Conservation (phyloP, 2,329 filamentous ascomycete genomes). For the Hymenoscyphus salicellus region DNA sequence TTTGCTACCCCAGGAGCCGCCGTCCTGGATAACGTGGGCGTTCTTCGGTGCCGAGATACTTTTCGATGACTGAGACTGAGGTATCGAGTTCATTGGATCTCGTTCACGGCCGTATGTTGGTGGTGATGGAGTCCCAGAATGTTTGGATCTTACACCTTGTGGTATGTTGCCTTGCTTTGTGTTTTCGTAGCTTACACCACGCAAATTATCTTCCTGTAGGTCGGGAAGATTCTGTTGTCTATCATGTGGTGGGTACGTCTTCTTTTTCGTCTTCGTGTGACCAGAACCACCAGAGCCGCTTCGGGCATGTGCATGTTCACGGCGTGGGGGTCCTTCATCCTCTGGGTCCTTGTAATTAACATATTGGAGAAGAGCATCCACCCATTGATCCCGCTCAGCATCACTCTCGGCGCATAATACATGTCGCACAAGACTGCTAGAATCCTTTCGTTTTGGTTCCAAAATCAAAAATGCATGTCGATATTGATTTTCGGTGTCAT, state of each 20-base stretch:
- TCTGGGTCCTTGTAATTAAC: conserved; percentile 70
- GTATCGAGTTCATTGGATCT: conserved; percentile 29
- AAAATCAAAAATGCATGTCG: conserved; percentile 92
- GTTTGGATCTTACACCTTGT: conserved; percentile 33
- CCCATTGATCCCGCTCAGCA: conserved; percentile 87
- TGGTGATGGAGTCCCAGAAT: conserved; percentile 33
- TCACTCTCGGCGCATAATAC: conserved; percentile 96
- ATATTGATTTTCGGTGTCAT: conserved; percentile 71
- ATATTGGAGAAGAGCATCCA: conserved; percentile 83
- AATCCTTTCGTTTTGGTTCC: conserved; percentile 95
- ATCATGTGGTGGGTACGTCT: conserved; percentile 40
- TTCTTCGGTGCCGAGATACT: conserved; percentile 85
- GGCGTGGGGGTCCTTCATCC: conserved; percentile 43
- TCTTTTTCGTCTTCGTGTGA: conserved; percentile 42
- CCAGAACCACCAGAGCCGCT: conserved; percentile 39
- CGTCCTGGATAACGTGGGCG: conserved; percentile 77
- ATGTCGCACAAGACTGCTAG: conserved; percentile 80
- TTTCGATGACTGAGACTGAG: conserved; percentile 41
- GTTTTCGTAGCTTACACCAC: conserved; percentile 38
- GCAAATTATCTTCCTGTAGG: conserved; percentile 38
- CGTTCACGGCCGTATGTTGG: conserved; percentile 31
- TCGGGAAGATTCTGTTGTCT: conserved; percentile 37
- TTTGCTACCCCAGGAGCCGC: conserved; percentile 82
- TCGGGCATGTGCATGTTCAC: conserved; percentile 38
- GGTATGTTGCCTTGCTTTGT: conserved; percentile 38